A percentile compares a stretch with the other conserved stretches of the same genome.
phyloP scores from a whole-genome alignment of 441 rosid genomes.

The Flueggea neowawraea region DNA sequence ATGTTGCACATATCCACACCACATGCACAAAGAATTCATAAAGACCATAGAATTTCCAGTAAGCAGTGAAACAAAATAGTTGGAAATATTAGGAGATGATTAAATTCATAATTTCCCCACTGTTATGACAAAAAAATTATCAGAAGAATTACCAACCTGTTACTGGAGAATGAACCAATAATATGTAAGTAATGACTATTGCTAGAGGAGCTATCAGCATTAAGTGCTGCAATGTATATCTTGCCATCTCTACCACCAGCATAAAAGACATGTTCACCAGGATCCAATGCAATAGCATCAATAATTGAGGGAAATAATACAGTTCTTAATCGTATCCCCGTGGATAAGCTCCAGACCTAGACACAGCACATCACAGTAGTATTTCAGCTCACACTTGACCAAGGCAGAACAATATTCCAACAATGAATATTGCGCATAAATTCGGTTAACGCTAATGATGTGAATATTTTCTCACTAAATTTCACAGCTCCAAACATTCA shows the following conservation, averaged over 20 bases:
- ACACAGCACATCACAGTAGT: constrained; percentile 1
- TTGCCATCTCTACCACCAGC: constrained; percentile 85
- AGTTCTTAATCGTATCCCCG: constrained; percentile 54
- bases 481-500: too few species aligned
- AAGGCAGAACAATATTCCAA: not conserved
- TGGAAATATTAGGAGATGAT: too few species aligned
- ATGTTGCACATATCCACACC: too few species aligned
- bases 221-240: constrained; percentile 67
- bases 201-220: constrained; percentile 45
- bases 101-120: not conserved
- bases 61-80: too few species aligned
- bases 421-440: not conserved
- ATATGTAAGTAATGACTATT: constrained; percentile 51
- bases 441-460: too few species aligned
- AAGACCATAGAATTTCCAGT: too few species aligned
- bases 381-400: not conserved
- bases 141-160: constrained; percentile 41
- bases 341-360: constrained; percentile 77
- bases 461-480: too few species aligned
- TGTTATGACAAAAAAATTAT: not conserved
- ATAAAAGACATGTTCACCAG: constrained; percentile 78
- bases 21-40: too few species aligned
- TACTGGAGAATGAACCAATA: constrained; percentile 60
- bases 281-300: constrained; percentile 76
- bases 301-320: constrained; percentile 67